Evolutionary conservation across 805 yeast species (phyloP).

Genomic region (Saturnispora sanitii): DNA sequence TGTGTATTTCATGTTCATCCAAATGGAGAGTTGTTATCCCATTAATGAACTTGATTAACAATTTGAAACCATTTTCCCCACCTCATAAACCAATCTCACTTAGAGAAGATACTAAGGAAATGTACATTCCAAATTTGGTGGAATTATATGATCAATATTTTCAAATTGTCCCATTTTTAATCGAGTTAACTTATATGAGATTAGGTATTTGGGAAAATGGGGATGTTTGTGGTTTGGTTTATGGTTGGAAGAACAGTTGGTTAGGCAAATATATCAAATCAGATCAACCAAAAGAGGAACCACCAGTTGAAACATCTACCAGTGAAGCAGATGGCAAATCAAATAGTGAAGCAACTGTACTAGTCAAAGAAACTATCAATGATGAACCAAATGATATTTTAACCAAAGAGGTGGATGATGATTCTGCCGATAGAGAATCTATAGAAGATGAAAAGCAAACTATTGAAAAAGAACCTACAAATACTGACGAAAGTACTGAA

Average conservation of each 20-base stretch:
- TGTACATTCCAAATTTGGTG: constrained; percentile 3
- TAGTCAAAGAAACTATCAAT: background rate
- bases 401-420: too few relatives aligned
- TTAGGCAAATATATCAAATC: constrained; percentile 9
- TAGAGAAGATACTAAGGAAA: constrained; percentile 3
- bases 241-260: constrained; percentile 28
- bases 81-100: background rate
- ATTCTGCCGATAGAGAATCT: too few relatives aligned
- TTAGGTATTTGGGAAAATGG: constrained; percentile 63
- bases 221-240: constrained; percentile 23
- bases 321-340: too few relatives aligned
- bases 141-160: constrained; percentile 6
- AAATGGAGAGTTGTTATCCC: constrained; percentile 79
- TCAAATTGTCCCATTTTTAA: constrained; percentile 2
- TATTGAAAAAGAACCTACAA: too few relatives aligned
- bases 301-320: background rate
- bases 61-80: constrained; percentile 7
- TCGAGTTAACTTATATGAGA: constrained; percentile 26
- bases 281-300: background rate
- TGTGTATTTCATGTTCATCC: constrained; percentile 74
- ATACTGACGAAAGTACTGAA: too few relatives aligned
- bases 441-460: too few relatives aligned
- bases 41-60: constrained; percentile 53
- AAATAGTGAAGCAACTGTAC: background rate
- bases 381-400: too few relatives aligned